Conservation (phyloP, 305 asterid genomes). For the Plantago coronopus region DNA sequence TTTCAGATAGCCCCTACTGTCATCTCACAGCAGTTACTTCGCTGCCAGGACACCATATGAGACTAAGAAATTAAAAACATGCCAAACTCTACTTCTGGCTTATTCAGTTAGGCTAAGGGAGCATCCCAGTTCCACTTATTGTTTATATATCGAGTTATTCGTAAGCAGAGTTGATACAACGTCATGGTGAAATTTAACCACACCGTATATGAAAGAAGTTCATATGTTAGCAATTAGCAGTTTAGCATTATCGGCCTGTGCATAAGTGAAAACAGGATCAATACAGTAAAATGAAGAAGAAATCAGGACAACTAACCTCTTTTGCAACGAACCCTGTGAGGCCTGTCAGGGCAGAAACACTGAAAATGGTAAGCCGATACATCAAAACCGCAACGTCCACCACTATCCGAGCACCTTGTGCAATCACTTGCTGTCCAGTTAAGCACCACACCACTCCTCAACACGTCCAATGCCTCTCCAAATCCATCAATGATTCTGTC, state of each 20-base stretch:
- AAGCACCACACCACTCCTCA: conserved; percentile 46
- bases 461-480: conserved; percentile 15
- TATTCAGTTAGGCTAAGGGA: no score
- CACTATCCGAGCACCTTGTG: conserved; percentile 31
- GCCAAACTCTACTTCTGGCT: no score
- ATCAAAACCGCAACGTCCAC: conserved; percentile 51
- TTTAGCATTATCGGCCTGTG: background rate
- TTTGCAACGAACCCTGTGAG: conserved; percentile 37
- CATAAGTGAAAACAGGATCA: background rate
- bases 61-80: no score
- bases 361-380: conserved; percentile 18
- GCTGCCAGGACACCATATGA: no score
- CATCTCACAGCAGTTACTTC: no score
- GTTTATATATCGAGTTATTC: no score
- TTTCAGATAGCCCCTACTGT: no score
- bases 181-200: no score
- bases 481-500: conserved; percentile 9
- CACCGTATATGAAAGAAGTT: no score
- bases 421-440: conserved; percentile 47
- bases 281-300: background rate
- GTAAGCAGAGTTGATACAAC: no score
- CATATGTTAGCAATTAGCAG: no score
- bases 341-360: conserved; percentile 54
- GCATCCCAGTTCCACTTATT: no score
- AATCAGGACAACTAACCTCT: conserved; percentile 30